Evolutionary conservation across 2,329 filamentous ascomycete genomes (phyloP).

Genomic region (Aspergillus hortae): DNA sequence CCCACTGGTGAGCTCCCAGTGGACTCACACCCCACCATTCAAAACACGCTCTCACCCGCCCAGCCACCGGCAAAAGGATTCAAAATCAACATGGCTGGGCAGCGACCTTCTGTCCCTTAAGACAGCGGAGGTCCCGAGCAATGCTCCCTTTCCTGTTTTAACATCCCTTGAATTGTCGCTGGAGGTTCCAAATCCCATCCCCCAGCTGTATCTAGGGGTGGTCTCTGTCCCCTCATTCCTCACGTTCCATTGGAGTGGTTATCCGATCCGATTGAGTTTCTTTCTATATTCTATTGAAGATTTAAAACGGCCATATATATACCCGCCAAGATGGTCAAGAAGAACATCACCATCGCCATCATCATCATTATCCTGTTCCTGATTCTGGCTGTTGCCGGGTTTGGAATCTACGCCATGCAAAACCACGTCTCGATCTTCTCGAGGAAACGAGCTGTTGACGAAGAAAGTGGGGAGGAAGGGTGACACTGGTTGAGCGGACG

Average conservation of each 20-base stretch:
- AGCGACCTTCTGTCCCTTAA: conserved; percentile 7
- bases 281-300: background rate
- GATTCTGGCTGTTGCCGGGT: conserved; percentile 42
- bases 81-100: conserved; percentile 19
- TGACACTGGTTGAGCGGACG: background rate
- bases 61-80: conserved; percentile 12
- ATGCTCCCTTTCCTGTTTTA: conserved; percentile 2
- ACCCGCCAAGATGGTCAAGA: conserved; percentile 36
- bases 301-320: background rate
- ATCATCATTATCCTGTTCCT: conserved; percentile 50
- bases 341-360: conserved; percentile 48
- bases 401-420: conserved; percentile 33
- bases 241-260: background rate
- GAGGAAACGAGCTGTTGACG: conserved; percentile 26
- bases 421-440: conserved; percentile 31
- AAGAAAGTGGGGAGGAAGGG: conserved; percentile 27
- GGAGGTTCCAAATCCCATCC: background rate
- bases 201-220: background rate
- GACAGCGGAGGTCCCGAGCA: background rate
- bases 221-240: background rate
- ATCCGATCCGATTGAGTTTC: background rate
- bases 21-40: background rate
- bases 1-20: conserved; percentile 1
- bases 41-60: background rate
- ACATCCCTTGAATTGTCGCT: conserved; percentile 8